Conservation (phyloP, 1,284 basidiomycete genomes). For the Cryptococcus neoformans region DNA sequence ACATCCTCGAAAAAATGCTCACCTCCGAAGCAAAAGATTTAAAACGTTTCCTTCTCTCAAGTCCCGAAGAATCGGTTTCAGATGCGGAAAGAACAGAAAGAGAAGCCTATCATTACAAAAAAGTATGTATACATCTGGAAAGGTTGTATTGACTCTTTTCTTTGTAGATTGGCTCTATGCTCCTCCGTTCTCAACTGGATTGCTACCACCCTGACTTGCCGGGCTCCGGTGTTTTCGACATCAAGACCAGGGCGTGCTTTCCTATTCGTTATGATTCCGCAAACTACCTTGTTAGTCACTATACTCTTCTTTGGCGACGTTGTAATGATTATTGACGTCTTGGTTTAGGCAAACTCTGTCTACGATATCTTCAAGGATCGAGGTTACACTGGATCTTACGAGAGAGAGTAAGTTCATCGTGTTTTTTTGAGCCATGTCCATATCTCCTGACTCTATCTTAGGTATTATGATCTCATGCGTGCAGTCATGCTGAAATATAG, state of each 20-base stretch:
- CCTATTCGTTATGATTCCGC: constrained; percentile 81
- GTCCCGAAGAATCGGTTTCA: constrained; percentile 44
- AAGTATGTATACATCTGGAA: constrained; percentile 53
- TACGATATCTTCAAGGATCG: constrained; percentile 65
- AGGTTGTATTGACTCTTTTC: no score
- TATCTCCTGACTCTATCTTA: constrained; percentile 6
- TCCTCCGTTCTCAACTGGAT: constrained; percentile 96
- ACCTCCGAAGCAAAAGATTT: constrained; percentile 69
- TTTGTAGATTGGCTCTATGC: constrained; percentile 64
- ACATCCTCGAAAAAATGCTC: constrained; percentile 83
- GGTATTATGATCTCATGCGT: constrained; percentile 84
- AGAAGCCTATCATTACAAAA: constrained; percentile 80
- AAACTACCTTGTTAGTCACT: constrained; percentile 65
- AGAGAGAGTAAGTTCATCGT: constrained; percentile 58
- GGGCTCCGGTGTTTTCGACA: constrained; percentile 88
- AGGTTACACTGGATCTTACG: constrained; percentile 71
- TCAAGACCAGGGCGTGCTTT: constrained; percentile 88
- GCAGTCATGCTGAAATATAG: constrained; percentile 95
- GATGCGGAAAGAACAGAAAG: constrained; percentile 48
- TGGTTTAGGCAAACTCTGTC: constrained; percentile 57
- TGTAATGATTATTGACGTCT: background rate
- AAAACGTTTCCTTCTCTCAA: constrained; percentile 58
- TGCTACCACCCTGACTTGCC: constrained; percentile 78
- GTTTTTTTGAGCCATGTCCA: background rate
- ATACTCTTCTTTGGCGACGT: no score